Base-by-base conservation (phyloP, 192 early-diverging fungal species). In the Entrophospora sp. region DNA sequence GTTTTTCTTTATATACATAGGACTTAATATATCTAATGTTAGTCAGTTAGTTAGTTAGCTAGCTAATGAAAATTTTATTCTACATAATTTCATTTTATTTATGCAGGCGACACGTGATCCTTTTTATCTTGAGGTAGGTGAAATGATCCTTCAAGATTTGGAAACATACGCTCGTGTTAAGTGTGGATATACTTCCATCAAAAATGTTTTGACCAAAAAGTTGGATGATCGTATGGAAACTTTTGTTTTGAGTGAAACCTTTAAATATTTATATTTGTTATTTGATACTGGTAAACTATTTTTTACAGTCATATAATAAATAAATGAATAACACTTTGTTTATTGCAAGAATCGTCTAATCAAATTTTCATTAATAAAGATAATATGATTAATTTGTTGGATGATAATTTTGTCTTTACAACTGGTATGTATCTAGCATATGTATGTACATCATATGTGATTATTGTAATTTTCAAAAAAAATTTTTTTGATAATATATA, bases 261-360 rank as follows among this genome's bases (percentile, higher is more conserved):
- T 98, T 53, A 98, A 98, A 70, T 98, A 98, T 68, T 79, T 98
- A n/a, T 98, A 88, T 70, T 71, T 98, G n/a, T 80, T 98, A 27
- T 98, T 96, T 81, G 94, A 93, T 60, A 71, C 75, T 44, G 87
- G 88, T 83, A 75, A 76, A 59, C 27, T 63, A 1, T n/a, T n/a
- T n/a, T n/a, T n/a, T n/a, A n/a, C n/a, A n/a, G n/a, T n/a, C n/a
- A n/a, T n/a, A n/a, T n/a, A n/a, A n/a, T n/a, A n/a, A n/a, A n/a
- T n/a, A n/a, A n/a, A n/a, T n/a, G n/a, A n/a, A n/a, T 16, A 16
- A n/a, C n/a, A n/a, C n/a, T n/a, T n/a, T n/a, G n/a, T n/a, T n/a
- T n/a, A n/a, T n/a, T n/a, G n/a, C n/a, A n/a, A n/a, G n/a, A n/a
- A n/a, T n/a, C n/a, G n/a, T n/a, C n/a, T n/a, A n/a, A n/a, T n/a